These are phyloP conservation scores for Flaveria trinervia DNA, from an alignment of 129 eudicot species.

Conservation along the genomic window DNA sequence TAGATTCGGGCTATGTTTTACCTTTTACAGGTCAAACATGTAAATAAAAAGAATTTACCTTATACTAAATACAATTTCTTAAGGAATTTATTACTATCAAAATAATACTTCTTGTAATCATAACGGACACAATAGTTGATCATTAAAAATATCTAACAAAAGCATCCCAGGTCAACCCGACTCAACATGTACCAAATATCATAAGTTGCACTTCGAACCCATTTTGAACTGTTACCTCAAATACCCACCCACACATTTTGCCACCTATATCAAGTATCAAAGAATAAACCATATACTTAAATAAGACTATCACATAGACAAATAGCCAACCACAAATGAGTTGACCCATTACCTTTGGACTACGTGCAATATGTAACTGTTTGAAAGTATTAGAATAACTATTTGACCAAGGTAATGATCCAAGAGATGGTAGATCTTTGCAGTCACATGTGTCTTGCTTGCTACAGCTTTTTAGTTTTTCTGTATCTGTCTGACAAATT, in stretches of 20 bases:
- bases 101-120: background rate
- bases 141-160: background rate
- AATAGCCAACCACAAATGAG: background rate
- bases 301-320: background rate
- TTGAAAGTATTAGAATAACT: conserved; percentile 66
- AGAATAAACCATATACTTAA: background rate
- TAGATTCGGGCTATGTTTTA: background rate
- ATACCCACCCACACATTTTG: background rate
- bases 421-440: conserved; percentile 56
- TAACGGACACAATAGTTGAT: background rate
- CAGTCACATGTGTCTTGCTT: conserved; percentile 78
- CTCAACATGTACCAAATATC: background rate
- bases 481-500: conserved; percentile 56
- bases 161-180: background rate
- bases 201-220: background rate
- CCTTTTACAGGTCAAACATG: background rate
- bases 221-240: too few species aligned
- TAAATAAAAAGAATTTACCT: background rate
- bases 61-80: background rate
- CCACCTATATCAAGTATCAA: conserved; percentile 1
- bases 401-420: conserved; percentile 81
- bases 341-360: conserved; percentile 64
- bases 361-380: conserved; percentile 64
- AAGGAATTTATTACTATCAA: background rate
- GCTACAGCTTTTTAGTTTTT: conserved; percentile 54